Conservation (phyloP, 352 stramenopile species). For the Phytophthora chlamydospora region DNA sequence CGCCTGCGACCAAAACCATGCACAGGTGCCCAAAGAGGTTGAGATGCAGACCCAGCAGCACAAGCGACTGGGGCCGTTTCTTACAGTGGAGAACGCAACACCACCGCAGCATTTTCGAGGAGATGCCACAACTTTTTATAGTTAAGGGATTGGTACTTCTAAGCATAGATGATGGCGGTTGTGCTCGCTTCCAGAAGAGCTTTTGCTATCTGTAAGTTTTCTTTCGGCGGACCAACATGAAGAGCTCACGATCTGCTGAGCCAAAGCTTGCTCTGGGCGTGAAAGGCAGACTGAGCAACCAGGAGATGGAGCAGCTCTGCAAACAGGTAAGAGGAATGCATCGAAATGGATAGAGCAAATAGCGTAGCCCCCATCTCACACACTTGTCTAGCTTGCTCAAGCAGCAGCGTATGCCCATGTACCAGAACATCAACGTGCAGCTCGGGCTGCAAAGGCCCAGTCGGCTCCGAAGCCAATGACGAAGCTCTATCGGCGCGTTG, state of each 20-base stretch:
- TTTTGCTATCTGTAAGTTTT: neutral
- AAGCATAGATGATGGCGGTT: slow-evolving; percentile 40
- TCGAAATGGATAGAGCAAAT: slow-evolving; percentile 26
- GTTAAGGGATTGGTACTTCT: slow-evolving; percentile 18
- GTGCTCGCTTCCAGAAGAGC: slow-evolving; percentile 12
- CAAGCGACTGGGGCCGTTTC: slow-evolving; percentile 13
- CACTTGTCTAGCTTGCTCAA: slow-evolving; percentile 47
- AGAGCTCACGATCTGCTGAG: slow-evolving; percentile 5
- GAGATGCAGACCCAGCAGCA: neutral
- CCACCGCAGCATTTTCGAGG: slow-evolving; percentile 11
- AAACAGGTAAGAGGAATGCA: slow-evolving; percentile 25
- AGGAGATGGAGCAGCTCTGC: slow-evolving; percentile 74
- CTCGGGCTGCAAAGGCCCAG: slow-evolving; percentile 18
- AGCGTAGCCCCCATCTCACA: neutral
- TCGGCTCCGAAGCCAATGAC: slow-evolving; percentile 58
- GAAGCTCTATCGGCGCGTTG: slow-evolving; percentile 52
- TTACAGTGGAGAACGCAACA: slow-evolving; percentile 5
- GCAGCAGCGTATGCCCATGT: slow-evolving; percentile 65
- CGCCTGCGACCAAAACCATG: neutral
- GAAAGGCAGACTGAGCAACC: slow-evolving; percentile 63
- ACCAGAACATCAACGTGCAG: slow-evolving; percentile 24
- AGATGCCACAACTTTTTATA: slow-evolving; percentile 24
- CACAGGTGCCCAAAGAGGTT: neutral
- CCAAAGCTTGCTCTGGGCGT: slow-evolving; percentile 38
- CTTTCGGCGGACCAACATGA: slow-evolving; percentile 5